Evolutionary conservation across 352 stramenopile genomes (phyloP), one percentile per base, ranked within the genome.

Genomic region (Globisporangium lucens): DNA sequence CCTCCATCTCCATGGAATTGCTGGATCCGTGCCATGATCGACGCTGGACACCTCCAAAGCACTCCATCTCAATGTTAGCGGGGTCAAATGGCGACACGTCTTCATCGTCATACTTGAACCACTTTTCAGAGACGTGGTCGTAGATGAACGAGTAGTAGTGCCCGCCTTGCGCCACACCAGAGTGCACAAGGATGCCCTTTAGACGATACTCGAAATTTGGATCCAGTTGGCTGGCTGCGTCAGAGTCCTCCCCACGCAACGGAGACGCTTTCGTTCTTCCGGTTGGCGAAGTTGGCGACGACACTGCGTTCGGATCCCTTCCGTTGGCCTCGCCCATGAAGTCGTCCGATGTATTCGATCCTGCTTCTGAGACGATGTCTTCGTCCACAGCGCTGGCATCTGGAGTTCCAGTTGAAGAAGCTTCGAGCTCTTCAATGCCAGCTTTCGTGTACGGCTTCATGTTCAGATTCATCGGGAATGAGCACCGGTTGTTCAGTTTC

Each of bases 21-120:
- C 76, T 96, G 24, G 97, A 88, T 20, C 97, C 97, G 71, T 99
- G 94, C 90, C 94, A 99, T 27, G 83, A 93, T 20, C 86, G 85
- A 12, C 83, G 83, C 66, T 99, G 87, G 17, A 98, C 97, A 24
- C 98, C 98, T n/a, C 98, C 98, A 85, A 99, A 99, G 69, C 97
- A 99, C 76, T 99, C 95, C 1, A 89, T 80, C 79, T 99, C 97
- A 69, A 99, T 99, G 61, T 95, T 96, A 12, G 85, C 78, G 27
- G 96, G 89, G 79, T 99, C 96, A 78, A 99, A 99, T 1, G 94
- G 92, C 60, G 90, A 98, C 22, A 99, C 98, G 75, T 99, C 97
- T 77, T 99, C 98, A 69, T 99, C 98, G 71, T 99, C 98, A 77
- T 98, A 99, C 68, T 98, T 97, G 72, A 98, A 99, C 98, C 98